These are phyloP conservation scores for Psilocybe sp. DNA, from an alignment of 768 basidiomycete genomes.

Conservation along the genomic window DNA sequence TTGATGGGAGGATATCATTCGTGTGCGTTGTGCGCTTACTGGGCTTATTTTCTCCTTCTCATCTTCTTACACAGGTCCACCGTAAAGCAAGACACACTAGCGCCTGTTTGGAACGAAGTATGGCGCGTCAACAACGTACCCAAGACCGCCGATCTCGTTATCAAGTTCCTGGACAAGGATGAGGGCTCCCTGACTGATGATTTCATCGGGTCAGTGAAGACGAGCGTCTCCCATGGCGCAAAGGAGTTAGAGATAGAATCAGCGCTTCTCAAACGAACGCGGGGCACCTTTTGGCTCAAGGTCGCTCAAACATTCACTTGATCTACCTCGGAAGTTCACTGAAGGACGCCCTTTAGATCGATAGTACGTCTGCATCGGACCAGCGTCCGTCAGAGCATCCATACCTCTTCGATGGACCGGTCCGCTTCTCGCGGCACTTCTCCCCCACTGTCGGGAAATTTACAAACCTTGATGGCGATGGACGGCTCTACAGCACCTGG, in stretches of 20 bases:
- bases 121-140: conserved; percentile 79
- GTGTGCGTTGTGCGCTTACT: conserved; percentile 40
- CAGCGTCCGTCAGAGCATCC: conserved; percentile 37
- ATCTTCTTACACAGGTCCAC: conserved; percentile 49
- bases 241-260: conserved; percentile 66
- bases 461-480: conserved; percentile 53
- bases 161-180: conserved; percentile 73
- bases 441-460: conserved; percentile 67
- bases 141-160: conserved; percentile 48
- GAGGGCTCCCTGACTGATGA: conserved; percentile 55
- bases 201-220: conserved; percentile 61
- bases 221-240: conserved; percentile 48
- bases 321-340: not conserved
- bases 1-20: conserved; percentile 63
- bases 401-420: conserved; percentile 72
- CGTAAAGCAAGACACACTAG: conserved; percentile 51
- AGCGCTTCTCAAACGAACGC: conserved; percentile 40
- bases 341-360: conserved; percentile 40
- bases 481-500: conserved; percentile 76
- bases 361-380: conserved; percentile 43
- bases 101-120: conserved; percentile 73
- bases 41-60: not conserved
- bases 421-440: conserved; percentile 67
- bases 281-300: conserved; percentile 71
- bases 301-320: conserved; percentile 27